These are phyloP conservation scores for Nicotiana attenuata DNA, from an alignment of 257 asterid genomes.

Conservation along the genomic window DNA sequence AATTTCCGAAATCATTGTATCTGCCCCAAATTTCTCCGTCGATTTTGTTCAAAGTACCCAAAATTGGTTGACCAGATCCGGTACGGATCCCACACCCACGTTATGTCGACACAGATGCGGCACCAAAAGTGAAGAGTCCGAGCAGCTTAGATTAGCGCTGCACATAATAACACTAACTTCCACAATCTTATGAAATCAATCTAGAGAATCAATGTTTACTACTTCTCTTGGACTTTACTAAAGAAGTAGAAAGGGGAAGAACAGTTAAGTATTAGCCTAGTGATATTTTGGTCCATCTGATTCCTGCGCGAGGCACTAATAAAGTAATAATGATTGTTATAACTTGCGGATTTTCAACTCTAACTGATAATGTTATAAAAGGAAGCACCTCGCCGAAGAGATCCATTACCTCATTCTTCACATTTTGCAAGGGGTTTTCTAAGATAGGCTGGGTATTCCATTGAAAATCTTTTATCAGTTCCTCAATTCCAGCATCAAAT, in stretches of 20 bases:
- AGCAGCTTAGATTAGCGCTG: too few species aligned
- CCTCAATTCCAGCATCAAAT: conserved; percentile 38
- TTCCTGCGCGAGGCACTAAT: too few species aligned
- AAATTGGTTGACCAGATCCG: too few species aligned
- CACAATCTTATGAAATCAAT: neutral
- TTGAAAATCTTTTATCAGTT: conserved; percentile 29
- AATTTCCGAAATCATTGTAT: too few species aligned
- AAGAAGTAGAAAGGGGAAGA: neutral
- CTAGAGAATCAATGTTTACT: neutral
- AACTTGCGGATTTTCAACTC: neutral
- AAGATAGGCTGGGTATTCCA: conserved; percentile 13
- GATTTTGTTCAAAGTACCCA: too few species aligned
- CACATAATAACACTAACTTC: neutral
- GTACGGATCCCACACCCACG: too few species aligned
- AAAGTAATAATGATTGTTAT: neutral
- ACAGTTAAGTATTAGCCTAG: neutral
- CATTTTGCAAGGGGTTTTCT: conserved; percentile 6
- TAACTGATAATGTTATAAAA: neutral
- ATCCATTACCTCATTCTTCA: neutral
- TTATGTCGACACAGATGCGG: too few species aligned
- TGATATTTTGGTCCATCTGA: neutral
- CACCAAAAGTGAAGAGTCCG: too few species aligned
- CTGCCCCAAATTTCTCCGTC: too few species aligned
- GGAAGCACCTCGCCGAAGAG: conserved; percentile 11
- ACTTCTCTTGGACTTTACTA: neutral